Percentiles rank a stretch among this genome's conserved stretches.
Conservation (phyloP, 352 stramenopile species). For the Saprolegnia parasitica region DNA sequence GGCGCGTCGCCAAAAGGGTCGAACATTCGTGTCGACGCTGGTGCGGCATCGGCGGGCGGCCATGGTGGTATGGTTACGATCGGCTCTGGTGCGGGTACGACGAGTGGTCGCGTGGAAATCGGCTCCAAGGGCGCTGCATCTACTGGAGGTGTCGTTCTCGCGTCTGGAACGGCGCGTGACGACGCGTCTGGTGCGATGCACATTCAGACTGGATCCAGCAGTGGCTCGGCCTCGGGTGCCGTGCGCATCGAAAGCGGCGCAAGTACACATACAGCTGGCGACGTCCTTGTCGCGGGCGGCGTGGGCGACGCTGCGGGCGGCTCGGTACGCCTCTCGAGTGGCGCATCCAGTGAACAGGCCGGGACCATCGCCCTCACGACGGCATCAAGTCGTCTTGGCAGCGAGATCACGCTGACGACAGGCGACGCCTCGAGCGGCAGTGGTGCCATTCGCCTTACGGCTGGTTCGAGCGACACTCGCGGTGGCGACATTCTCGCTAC, state of each 20-base stretch:
- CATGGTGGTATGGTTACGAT: not conserved
- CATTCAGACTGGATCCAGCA: constrained; percentile 7
- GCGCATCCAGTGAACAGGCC: not conserved
- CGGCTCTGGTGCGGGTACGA: constrained; percentile 1
- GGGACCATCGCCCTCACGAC: not conserved
- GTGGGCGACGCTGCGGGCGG: not conserved
- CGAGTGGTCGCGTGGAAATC: not conserved
- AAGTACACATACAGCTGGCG: not conserved
- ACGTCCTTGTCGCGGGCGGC: not conserved
- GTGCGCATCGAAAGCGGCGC: constrained; percentile 2
- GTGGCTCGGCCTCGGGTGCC: not conserved
- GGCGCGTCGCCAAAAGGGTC: not conserved
- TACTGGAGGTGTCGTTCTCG: constrained; percentile 4
- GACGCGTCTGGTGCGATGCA: constrained; percentile 8
- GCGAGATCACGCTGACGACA: not conserved
- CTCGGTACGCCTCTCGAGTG: not conserved
- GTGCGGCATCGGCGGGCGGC: not conserved
- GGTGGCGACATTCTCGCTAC: constrained; percentile 4
- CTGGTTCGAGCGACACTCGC: not conserved
- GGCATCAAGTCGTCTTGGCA: not conserved
- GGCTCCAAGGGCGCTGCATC: not conserved
- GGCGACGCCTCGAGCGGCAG: constrained; percentile 4
- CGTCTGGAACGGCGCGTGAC: constrained; percentile 1
- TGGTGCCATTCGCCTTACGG: constrained; percentile 4
- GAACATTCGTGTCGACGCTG: constrained; percentile 4